These are phyloP conservation scores for Oxytropis ochrocephala DNA, from an alignment of 306 rosid species.

Conservation along the genomic window DNA sequence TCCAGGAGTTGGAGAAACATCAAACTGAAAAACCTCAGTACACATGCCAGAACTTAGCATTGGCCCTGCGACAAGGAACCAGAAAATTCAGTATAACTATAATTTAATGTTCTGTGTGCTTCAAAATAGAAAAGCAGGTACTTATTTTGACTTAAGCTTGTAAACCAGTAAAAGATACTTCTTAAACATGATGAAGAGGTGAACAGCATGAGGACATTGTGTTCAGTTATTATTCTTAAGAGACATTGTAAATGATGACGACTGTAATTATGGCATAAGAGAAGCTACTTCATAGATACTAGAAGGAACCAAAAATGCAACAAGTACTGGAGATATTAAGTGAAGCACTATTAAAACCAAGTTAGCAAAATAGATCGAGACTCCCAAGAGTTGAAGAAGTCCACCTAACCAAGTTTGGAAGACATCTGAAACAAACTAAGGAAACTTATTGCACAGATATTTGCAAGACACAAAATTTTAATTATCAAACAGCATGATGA, in stretches of 20 bases:
- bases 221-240: not conserved
- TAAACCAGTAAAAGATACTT: not conserved
- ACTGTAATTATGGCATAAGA: not conserved
- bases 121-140: not conserved
- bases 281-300: not conserved
- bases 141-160: not conserved
- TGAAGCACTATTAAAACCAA: not conserved
- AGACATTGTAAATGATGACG: not conserved
- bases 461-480: not conserved
- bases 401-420: constrained; percentile 2
- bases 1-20: constrained; percentile 67
- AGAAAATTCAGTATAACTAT: constrained; percentile 11
- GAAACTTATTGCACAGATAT: not conserved
- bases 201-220: not conserved
- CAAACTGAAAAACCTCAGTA: constrained; percentile 95
- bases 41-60: constrained; percentile 96
- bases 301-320: not conserved
- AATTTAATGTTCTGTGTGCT: not conserved
- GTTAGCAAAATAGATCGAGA: not conserved
- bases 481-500: not conserved
- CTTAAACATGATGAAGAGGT: not conserved
- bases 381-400: not conserved
- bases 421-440: not conserved
- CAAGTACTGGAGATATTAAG: not conserved
- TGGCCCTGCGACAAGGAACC: constrained; percentile 55